Evolutionary conservation across 2,329 filamentous ascomycete species (phyloP).

Genomic region (Ramularia endophylla): DNA sequence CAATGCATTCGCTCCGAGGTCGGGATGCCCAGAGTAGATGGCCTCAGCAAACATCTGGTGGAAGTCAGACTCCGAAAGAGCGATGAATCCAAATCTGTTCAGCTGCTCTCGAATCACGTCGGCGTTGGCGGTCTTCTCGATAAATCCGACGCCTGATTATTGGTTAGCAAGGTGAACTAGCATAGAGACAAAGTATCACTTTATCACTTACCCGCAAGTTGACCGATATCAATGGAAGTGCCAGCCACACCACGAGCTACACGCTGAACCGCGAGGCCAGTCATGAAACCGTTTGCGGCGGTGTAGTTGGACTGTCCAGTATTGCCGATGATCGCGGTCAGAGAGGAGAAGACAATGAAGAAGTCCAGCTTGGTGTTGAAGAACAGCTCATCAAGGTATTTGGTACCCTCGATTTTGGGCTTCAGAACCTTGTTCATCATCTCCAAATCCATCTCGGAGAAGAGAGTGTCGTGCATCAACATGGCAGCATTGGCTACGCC

Average conservation of each 20-base stretch:
- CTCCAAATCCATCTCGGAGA: conserved; percentile 32
- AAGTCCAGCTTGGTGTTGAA: conserved; percentile 30
- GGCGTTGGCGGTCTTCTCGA: conserved; percentile 15
- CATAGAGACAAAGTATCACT: no score
- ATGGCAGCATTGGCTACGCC: conserved; percentile 17
- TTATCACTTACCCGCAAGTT: no score
- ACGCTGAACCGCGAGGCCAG: conserved; percentile 33
- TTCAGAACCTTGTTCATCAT: conserved; percentile 38
- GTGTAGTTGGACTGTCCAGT: conserved; percentile 55
- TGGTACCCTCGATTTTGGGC: conserved; percentile 48
- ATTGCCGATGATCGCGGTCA: conserved; percentile 52
- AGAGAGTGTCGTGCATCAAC: conserved; percentile 38
- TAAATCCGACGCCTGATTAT: conserved; percentile 37
- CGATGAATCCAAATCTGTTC: no score
- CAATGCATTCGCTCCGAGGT: conserved; percentile 11
- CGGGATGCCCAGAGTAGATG: conserved; percentile 35
- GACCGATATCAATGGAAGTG: conserved; percentile 49
- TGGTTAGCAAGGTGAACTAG: no score
- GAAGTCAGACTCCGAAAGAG: conserved; percentile 44
- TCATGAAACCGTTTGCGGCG: conserved; percentile 38
- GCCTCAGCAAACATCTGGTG: conserved; percentile 49
- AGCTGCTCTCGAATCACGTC: no score
- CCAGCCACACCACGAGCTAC: conserved; percentile 39
- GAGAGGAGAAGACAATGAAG: conserved; percentile 52
- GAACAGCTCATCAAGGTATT: conserved; percentile 43